Base-by-base conservation (phyloP, 345 rosid species). In the Rubroshorea leprosula region DNA sequence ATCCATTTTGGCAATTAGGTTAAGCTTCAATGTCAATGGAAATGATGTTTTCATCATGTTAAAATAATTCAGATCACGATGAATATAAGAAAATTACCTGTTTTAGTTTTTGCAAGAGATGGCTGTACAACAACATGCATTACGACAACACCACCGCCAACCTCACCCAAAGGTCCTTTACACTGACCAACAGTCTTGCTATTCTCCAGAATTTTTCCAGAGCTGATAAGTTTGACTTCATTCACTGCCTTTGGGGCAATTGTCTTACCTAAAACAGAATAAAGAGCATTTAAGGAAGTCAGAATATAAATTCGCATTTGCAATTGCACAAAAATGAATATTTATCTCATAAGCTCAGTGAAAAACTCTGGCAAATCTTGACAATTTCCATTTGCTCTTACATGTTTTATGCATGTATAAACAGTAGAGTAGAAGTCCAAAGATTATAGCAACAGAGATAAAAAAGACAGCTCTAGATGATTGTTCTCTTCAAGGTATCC, bases 171-270 rank as follows among this genome's bases (percentile, higher is more conserved):
- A 12, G 96, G 96, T 43, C 66, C 71, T 74, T 78, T 87, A 74
- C 94, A 90, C 78, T 90, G 96, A 17, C 82, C 94, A 64, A 87
- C 89, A 31, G 89, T 83, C 74, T 77, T 87, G 76, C 51, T 79
- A 48, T 85, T 90, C 61, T 90, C 97, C 85, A 90, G 74, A 51
- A 87, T 81, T 75, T 90, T 87, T 24, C 96, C 97, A 0, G 91
- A 85, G 74, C 84, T 80, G 13, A 90, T 90, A 74, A 90, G 69
- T 73, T 90, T 90, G 65, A 90, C 75, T 78, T 90, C 97, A 69
- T 71, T 87, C 63, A 84, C 83, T 13, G 81, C 82, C 67, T 83
- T 87, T 6, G 96, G 97, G 58, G 72, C 67, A 54, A 85, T 55
- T 24, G 85, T 78, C 75, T 90, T 90, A 46, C 96, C 97, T 90